Evolutionary conservation across 2,329 filamentous ascomycete genomes (phyloP).

Genomic region (Clarireedia paspali): DNA sequence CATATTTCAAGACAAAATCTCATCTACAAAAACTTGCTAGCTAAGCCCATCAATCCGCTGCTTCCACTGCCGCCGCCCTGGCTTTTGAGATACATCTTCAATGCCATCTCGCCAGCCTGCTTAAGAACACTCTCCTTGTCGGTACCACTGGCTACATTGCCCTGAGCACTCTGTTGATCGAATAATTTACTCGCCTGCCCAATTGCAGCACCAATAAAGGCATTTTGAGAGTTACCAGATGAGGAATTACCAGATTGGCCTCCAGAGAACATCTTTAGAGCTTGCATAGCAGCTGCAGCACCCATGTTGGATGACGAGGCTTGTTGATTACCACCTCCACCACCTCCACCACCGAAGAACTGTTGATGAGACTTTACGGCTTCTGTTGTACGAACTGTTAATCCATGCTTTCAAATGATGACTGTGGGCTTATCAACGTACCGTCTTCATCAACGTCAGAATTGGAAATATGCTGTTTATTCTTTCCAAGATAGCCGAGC

Average conservation of each 20-base stretch:
- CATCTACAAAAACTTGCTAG: constrained; percentile 49
- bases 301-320: constrained; percentile 51
- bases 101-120: constrained; percentile 73
- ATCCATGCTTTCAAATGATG: neutral
- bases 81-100: constrained; percentile 87
- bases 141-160: constrained; percentile 47
- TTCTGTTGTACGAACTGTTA: constrained; percentile 34
- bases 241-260: constrained; percentile 39
- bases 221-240: constrained; percentile 56
- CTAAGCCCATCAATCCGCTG: constrained; percentile 43
- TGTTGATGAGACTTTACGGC: constrained; percentile 70
- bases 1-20: neutral
- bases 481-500: constrained; percentile 45
- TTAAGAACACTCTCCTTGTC: constrained; percentile 77
- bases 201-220: constrained; percentile 82
- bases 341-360: constrained; percentile 53
- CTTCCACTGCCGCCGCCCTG: constrained; percentile 44
- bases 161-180: constrained; percentile 47
- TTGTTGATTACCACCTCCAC: constrained; percentile 37
- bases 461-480: constrained; percentile 40
- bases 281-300: constrained; percentile 71
- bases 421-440: constrained; percentile 6
- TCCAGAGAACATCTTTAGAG: constrained; percentile 68
- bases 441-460: constrained; percentile 51
- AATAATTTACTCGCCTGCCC: constrained; percentile 71